Percentiles rank a stretch among this genome's conserved stretches.
phyloP scores from a whole-genome alignment of 2,329 filamentous ascomycete genomes.

The Elsinoe necatrix region DNA sequence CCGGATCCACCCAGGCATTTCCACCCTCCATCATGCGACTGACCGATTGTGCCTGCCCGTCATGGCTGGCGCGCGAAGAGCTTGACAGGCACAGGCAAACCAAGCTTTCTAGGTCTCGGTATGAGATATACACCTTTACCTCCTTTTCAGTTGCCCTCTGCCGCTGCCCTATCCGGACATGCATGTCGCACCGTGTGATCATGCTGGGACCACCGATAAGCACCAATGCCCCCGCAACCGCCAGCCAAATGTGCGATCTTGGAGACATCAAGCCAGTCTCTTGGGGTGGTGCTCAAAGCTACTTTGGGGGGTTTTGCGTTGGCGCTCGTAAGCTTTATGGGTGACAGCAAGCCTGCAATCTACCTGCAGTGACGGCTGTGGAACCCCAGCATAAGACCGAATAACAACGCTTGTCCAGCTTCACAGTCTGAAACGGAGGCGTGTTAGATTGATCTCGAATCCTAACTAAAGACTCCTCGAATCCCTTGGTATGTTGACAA shows the following conservation, averaged over 20 bases:
- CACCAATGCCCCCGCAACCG: background rate
- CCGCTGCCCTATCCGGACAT: background rate
- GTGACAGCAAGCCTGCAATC: background rate
- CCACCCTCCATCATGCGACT: background rate
- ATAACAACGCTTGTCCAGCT: background rate
- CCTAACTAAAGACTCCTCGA: background rate
- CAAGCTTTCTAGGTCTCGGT: slow-evolving; percentile 11
- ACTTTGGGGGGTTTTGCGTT: background rate
- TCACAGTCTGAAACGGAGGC: slow-evolving; percentile 8
- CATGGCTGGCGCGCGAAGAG: slow-evolving; percentile 1
- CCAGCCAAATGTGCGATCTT: background rate
- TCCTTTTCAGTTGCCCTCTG: background rate
- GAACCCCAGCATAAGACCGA: background rate
- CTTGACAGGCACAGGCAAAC: slow-evolving; percentile 11
- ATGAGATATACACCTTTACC: background rate
- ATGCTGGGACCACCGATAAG: background rate
- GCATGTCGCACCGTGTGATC: background rate
- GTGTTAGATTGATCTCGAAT: background rate
- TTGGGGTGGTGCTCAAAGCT: background rate
- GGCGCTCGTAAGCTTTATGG: slow-evolving; percentile 6
- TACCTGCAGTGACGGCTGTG: slow-evolving; percentile 3
- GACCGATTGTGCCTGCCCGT: slow-evolving; percentile 6
- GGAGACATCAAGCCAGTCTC: background rate
- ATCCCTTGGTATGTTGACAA: background rate
- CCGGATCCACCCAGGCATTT: background rate